Conservation (phyloP, 352 stramenopile species). For the Globisporangium iwayamae region DNA sequence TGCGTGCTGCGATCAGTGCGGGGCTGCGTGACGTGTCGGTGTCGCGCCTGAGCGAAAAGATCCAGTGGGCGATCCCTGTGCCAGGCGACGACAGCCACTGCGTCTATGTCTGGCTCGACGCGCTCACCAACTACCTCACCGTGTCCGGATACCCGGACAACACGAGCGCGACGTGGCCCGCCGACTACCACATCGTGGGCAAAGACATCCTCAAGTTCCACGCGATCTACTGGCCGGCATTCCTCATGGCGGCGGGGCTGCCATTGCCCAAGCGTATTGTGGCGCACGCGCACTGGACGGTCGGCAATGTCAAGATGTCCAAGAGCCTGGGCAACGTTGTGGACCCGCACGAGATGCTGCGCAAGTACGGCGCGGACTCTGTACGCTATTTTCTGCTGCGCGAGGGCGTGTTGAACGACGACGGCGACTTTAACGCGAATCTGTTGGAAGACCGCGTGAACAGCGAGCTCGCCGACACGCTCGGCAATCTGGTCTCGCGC, state of each 20-base stretch:
- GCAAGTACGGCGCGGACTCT: constrained; percentile 91
- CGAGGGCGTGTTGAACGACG: constrained; percentile 93
- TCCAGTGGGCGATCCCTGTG: constrained; percentile 97
- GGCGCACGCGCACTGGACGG: constrained; percentile 98
- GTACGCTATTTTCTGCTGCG: constrained; percentile 92
- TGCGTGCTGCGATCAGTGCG: constrained; percentile 77
- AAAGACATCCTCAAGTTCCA: constrained; percentile 99
- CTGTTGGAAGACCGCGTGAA: constrained; percentile 95
- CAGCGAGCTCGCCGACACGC: constrained; percentile 89
- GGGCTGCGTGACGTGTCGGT: constrained; percentile 96
- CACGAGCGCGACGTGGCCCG: constrained; percentile 47
- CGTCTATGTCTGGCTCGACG: constrained; percentile 99
- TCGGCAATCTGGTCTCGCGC: constrained; percentile 87
- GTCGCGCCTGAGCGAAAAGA: constrained; percentile 92
- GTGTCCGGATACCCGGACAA: constrained; percentile 89
- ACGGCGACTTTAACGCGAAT: constrained; percentile 87
- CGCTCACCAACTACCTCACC: constrained; percentile 98
- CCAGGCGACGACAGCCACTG: constrained; percentile 90
- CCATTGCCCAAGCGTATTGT: constrained; percentile 93
- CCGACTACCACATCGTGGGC: constrained; percentile 92
- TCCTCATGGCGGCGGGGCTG: constrained; percentile 92
- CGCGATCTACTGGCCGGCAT: constrained; percentile 98
- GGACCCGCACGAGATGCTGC: constrained; percentile 90
- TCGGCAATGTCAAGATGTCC: constrained; percentile 98
- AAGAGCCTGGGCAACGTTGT: constrained; percentile 99